Conservation (phyloP, 805 yeast genomes). For the Kazachstania bromeliacearum region DNA sequence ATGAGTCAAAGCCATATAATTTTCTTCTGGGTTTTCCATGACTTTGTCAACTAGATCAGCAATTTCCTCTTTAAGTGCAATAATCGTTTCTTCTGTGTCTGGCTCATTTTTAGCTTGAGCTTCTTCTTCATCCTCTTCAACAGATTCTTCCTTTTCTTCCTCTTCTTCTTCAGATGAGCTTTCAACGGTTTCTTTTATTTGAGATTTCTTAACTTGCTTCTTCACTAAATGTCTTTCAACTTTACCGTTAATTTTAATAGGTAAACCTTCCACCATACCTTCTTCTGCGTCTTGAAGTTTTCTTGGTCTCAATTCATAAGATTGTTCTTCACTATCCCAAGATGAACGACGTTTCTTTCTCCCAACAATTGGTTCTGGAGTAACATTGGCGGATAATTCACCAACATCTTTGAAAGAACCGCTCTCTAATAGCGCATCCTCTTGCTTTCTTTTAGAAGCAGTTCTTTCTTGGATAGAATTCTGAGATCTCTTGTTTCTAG, state of each 20-base stretch:
- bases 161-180: conserved; percentile 18
- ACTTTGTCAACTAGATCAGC: conserved; percentile 71
- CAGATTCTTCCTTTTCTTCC: conserved; percentile 23
- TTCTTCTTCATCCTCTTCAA: conserved; percentile 19
- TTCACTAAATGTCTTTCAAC: conserved; percentile 53
- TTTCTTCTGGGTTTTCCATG: conserved; percentile 84
- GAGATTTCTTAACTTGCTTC: conserved; percentile 18
- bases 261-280: conserved; percentile 55
- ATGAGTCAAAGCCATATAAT: conserved; percentile 54
- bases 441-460: conserved; percentile 25
- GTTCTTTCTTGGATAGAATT: conserved; percentile 22
- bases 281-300: conserved; percentile 34
- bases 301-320: conserved; percentile 70
- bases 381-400: conserved; percentile 12
- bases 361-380: conserved; percentile 1
- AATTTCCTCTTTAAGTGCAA: conserved; percentile 67
- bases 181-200: conserved; percentile 11
- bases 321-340: conserved; percentile 72
- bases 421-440: conserved; percentile 21
- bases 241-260: conserved; percentile 69
- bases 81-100: conserved; percentile 46
- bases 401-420: conserved; percentile 19
- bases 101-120: conserved; percentile 30
- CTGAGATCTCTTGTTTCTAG: conserved; percentile 22
- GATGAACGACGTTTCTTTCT: conserved; percentile 18